Percentiles rank a stretch among this genome's conserved stretches.
These are phyloP conservation scores for Darksidea phi DNA, from an alignment of 495 filamentous ascomycete genomes.

Conservation along the genomic window DNA sequence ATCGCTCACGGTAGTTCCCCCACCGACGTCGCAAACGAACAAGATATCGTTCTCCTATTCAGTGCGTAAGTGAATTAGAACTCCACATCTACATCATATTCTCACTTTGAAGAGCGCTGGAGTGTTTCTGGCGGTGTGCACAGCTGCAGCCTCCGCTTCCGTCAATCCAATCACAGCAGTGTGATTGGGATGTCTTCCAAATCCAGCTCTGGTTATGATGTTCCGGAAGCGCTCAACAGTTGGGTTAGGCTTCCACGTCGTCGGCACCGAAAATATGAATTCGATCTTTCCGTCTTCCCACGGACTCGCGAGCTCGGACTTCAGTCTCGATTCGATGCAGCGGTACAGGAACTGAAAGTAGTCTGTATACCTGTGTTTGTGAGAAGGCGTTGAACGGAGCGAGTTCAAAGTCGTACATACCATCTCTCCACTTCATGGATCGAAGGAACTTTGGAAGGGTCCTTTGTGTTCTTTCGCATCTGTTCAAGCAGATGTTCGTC, in stretches of 20 bases:
- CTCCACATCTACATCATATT: not conserved
- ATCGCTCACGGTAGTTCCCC: conserved; percentile 47
- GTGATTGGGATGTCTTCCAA: conserved; percentile 48
- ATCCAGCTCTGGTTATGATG: conserved; percentile 53
- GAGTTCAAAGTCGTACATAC: conserved; percentile 2
- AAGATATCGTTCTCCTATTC: conserved; percentile 46
- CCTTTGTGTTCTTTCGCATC: conserved; percentile 37
- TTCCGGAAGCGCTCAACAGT: conserved; percentile 57
- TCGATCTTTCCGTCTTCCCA: conserved; percentile 55
- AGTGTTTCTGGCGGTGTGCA: conserved; percentile 49
- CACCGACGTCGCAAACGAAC: conserved; percentile 56
- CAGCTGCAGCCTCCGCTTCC: conserved; percentile 66
- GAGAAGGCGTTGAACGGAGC: not conserved
- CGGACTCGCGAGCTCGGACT: conserved; percentile 33
- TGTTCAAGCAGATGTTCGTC: conserved; percentile 47
- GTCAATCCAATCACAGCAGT: conserved; percentile 59
- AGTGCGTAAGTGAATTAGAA: not conserved
- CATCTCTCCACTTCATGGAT: conserved; percentile 52
- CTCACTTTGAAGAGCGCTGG: conserved; percentile 28
- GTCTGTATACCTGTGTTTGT: conserved; percentile 39
- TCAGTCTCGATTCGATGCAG: conserved; percentile 52
- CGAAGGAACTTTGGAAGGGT: conserved; percentile 21
- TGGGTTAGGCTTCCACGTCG: conserved; percentile 60
- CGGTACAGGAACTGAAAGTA: conserved; percentile 55
- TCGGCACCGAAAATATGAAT: conserved; percentile 66